A percentile compares a stretch with the other conserved stretches of the same genome.
These are phyloP conservation scores for Phytopythium oedochilum DNA, from an alignment of 352 stramenopile genomes.

Conservation along the genomic window DNA sequence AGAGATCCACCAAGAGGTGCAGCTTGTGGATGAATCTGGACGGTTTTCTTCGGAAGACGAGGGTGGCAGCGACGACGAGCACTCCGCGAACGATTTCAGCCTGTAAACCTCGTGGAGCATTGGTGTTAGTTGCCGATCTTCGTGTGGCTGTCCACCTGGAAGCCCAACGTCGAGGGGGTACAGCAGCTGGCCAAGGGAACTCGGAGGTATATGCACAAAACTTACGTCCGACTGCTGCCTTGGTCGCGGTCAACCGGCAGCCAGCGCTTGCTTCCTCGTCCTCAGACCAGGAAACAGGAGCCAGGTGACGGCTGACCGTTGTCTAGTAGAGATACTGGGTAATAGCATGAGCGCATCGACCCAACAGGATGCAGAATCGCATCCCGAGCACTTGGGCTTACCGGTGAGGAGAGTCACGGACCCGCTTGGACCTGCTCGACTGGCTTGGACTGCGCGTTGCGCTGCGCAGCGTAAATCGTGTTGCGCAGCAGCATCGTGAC, in stretches of 20 bases:
- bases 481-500: conserved; percentile 93
- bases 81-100: conserved; percentile 6
- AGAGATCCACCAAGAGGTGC: conserved; percentile 59
- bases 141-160: background rate
- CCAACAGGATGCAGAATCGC: background rate
- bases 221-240: conserved; percentile 4
- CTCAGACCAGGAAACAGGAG: background rate
- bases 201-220: background rate
- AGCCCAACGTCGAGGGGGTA: background rate
- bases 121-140: background rate
- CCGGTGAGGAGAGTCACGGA: background rate
- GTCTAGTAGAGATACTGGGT: background rate
- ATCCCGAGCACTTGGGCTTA: background rate
- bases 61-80: conserved; percentile 9
- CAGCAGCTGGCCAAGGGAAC: background rate
- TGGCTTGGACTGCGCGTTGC: background rate
- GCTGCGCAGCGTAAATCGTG: conserved; percentile 48
- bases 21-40: conserved; percentile 71
- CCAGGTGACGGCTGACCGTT: background rate
- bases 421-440: background rate
- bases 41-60: conserved; percentile 73
- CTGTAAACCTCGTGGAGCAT: background rate
- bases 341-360: background rate
- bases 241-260: background rate
- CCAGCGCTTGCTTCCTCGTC: background rate